phyloP scores from a whole-genome alignment of 306 rosid genomes.

The Albizia julibrissin region DNA sequence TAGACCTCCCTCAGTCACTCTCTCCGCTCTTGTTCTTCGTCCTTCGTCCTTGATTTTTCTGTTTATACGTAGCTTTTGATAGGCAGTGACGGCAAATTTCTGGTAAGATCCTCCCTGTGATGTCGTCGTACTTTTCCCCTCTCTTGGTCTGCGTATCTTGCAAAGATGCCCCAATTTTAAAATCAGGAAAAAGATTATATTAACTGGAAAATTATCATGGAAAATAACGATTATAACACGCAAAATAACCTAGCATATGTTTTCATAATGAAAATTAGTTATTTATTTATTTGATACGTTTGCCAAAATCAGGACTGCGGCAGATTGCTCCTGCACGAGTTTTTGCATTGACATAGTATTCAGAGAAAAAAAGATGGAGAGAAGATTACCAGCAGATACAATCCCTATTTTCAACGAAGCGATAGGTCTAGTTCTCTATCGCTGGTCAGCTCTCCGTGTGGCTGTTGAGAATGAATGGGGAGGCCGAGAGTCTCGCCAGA shows the following conservation, averaged over 20 bases:
- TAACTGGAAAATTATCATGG: not conserved
- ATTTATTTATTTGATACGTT: not conserved
- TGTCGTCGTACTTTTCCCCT: too few species aligned
- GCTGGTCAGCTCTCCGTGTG: constrained; percentile 59
- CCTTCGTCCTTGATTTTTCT: too few species aligned
- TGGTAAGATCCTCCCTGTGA: too few species aligned
- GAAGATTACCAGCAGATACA: not conserved
- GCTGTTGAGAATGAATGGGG: constrained; percentile 75
- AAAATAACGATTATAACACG: not conserved
- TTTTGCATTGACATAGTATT: not conserved
- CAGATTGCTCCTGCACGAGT: not conserved
- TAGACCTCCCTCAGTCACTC: too few species aligned
- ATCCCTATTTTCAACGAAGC: constrained; percentile 48
- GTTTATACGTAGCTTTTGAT: too few species aligned
- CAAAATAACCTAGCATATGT: not conserved
- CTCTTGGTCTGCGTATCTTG: not conserved
- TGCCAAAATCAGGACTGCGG: not conserved
- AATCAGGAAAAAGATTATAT: not conserved
- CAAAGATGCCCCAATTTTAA: not conserved
- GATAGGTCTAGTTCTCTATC: constrained; percentile 35
- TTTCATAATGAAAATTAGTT: not conserved
- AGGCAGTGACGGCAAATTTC: too few species aligned
- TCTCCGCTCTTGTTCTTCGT: too few species aligned
- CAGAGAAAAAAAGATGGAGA: not conserved
- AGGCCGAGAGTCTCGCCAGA: constrained; percentile 57